These are phyloP conservation scores for Rhodocollybia butyracea DNA, from an alignment of 768 basidiomycete genomes.

Conservation along the genomic window DNA sequence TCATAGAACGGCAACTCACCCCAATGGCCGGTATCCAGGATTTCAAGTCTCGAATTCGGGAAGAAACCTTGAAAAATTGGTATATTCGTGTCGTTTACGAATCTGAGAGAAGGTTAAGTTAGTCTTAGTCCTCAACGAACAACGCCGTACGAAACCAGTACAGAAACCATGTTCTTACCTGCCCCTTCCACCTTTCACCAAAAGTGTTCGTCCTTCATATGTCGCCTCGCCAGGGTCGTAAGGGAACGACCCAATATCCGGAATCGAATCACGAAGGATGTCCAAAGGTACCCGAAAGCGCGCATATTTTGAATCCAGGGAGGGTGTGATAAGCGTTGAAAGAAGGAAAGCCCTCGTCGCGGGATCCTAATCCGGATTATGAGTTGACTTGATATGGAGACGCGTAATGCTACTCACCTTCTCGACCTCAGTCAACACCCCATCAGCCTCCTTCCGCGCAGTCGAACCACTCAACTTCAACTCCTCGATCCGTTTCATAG, in stretches of 20 bases:
- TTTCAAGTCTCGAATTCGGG: conserved; percentile 60
- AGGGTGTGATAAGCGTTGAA: conserved; percentile 67
- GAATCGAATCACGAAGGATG: conserved; percentile 56
- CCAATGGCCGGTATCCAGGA: conserved; percentile 83
- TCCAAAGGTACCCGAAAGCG: conserved; percentile 74
- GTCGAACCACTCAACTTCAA: not conserved
- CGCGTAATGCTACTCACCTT: not conserved
- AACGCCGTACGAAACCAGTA: not conserved
- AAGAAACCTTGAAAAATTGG: conserved; percentile 66
- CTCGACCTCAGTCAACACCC: conserved; percentile 2
- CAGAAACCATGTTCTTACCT: conserved; percentile 39
- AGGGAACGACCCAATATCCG: conserved; percentile 74
- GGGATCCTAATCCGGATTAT: conserved; percentile 55
- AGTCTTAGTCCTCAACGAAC: not conserved
- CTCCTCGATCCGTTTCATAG: conserved; percentile 35
- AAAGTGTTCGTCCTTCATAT: conserved; percentile 61
- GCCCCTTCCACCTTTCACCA: conserved; percentile 77
- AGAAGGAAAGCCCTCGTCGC: conserved; percentile 81
- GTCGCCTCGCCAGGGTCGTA: conserved; percentile 51
- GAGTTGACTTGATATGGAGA: not conserved
- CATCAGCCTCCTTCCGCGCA: conserved; percentile 1
- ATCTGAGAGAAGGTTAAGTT: conserved; percentile 36
- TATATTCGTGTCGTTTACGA: conserved; percentile 71
- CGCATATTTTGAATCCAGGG: conserved; percentile 28
- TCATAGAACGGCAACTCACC: conserved; percentile 42